Evolutionary conservation across 192 early-diverging fungal species (phyloP), one percentile per base, ranked within the genome.

Genomic region (Backusella sp.): DNA sequence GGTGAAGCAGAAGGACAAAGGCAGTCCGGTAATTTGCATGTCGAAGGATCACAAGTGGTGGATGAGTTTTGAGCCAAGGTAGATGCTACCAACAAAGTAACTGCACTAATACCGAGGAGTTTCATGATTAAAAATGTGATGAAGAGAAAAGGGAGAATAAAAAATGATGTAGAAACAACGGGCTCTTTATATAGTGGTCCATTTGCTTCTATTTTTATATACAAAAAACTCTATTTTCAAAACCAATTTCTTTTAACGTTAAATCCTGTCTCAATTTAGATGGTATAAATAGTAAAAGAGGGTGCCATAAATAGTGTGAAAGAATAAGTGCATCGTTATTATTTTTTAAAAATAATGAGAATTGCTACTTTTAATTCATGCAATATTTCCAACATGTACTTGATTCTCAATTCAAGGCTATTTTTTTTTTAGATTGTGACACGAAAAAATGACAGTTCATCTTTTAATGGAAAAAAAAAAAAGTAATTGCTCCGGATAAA

Each of bases 11-110:
- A 84, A 5, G 88, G 79, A 42, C 88, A 89, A 12, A 86, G 73
- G 74, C 88, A 89, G 2, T 77, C 71, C 9, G 88, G 88, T 71
- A 84, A 75, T 68, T 81, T 73, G 69, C 88, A 89, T 36, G 76
- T 75, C 11, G 80, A 74, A 12, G 86, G 72, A 59, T 89, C 83
- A 39, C 86, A 89, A 52, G 36, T 65, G 9, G 77, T 34, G 11
- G 32, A 19, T 17, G 76, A 17, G 35, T 66, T 70, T 44, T 77
- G 76, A 34, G 56, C 70, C 4, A 77, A 12, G 17, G 19, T 36
- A 39, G 70, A 42, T 44, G 15, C 34, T 39, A 37, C 7, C 23
- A 73, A 46, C 6, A 73, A n/a, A 46, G 23, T 14, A 73, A 35
- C 53, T 12, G 56, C 35, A 42, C 52, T 56, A 65, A 73, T 19